A percentile compares a stretch with the other conserved stretches of the same genome.
Evolutionary conservation across 352 stramenopile species (phyloP).

Genomic region (Phytophthora fragariae): DNA sequence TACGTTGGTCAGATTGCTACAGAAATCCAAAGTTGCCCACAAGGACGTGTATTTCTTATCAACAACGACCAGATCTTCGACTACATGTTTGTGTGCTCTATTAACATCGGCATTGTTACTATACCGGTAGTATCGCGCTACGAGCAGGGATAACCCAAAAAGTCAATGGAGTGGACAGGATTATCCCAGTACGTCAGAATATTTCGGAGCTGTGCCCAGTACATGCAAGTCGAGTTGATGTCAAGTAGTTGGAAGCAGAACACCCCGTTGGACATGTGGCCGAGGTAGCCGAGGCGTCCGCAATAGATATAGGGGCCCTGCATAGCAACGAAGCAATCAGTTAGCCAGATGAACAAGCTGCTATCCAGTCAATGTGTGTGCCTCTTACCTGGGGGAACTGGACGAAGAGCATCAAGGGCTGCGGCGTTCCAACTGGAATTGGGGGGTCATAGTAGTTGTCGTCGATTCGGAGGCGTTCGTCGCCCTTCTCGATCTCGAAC

Average conservation of each 20-base stretch:
- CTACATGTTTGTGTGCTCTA: too few species aligned
- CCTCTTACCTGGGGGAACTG: conserved; percentile 36
- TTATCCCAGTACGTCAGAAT: conserved; percentile 13
- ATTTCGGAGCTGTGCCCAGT: conserved; percentile 35
- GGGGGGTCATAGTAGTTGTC: conserved; percentile 23
- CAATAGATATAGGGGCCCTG: conserved; percentile 76
- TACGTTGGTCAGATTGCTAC: too few species aligned
- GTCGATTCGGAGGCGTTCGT: conserved; percentile 24
- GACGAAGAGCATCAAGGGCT: conserved; percentile 34
- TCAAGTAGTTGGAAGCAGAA: conserved; percentile 78
- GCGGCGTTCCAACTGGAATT: conserved; percentile 2
- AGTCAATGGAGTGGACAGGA: too few species aligned
- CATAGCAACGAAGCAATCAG: background rate
- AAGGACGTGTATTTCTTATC: too few species aligned
- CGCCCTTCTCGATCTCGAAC: conserved; percentile 25
- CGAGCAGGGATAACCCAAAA: too few species aligned
- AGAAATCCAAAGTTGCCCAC: too few species aligned
- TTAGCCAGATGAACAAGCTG: background rate
- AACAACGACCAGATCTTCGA: too few species aligned
- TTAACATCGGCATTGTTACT: too few species aligned
- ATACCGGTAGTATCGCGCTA: too few species aligned
- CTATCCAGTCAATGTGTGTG: background rate
- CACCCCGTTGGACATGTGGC: conserved; percentile 44
- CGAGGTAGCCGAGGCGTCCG: conserved; percentile 66
- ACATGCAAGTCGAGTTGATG: conserved; percentile 22